Evolutionary conservation across 2,329 filamentous ascomycete genomes (phyloP), one percentile per base, ranked within the genome.

Genomic region (Pseudocercospora pini-densiflorae): DNA sequence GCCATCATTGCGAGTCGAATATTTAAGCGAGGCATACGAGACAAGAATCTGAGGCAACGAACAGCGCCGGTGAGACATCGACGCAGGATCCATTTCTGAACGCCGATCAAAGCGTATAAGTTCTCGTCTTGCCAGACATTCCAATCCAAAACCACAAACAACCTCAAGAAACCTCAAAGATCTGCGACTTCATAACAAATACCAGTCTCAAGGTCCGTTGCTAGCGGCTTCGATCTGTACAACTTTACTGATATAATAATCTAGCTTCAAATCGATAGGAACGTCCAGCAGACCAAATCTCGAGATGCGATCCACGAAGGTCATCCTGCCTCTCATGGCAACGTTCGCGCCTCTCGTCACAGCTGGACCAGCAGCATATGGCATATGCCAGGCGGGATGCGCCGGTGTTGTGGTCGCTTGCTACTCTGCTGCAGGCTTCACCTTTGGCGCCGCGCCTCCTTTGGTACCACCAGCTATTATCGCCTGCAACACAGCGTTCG

Each of bases 381-480:
- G 79, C 0, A 58, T 81, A 3, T 86, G 83, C 54, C 83, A 86
- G 71, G 78, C 79, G 0, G 83, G 83, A 4, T 86, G 84, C 36
- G 72, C 82, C 0, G 67, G 67, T 0, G 71, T 85, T 0, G 83
- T 83, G 0, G 80, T 79, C 70, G 81, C 82, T 0, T 86, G 83
- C 66, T 85, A 85, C 59, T 31, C 72, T 1, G 83, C 79, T 5
- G 82, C 78, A 0, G 83, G 83, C 0, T 76, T 72, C 53, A 79
- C 79, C 1, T 85, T 69, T 16, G 81, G 82, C 0, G 79, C 79
- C 0, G 81, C 77, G 0, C 3, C 76, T 0, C 80, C 76, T 2
- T 74, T 76, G 0, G 72, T 76, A 0, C 81, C 82, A 2, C 80
- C 82, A 0, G 77, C 81, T 0, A 75, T 85, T 6, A 1, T 83